A percentile compares a stretch with the other conserved stretches of the same genome.
Conservation (phyloP, 2,329 filamentous ascomycete genomes). For the Hysterium pulicare region DNA sequence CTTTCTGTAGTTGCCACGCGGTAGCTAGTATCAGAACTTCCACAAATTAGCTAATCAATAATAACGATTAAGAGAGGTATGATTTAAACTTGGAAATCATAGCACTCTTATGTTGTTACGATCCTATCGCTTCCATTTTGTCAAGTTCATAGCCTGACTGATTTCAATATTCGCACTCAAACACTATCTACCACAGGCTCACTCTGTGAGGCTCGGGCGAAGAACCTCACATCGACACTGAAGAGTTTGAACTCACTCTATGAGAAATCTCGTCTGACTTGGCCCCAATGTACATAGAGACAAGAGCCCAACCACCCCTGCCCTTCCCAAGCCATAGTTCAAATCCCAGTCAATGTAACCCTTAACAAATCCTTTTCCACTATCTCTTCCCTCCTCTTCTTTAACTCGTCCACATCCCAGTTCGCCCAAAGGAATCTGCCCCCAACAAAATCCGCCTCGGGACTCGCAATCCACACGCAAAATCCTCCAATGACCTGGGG, state of each 20-base stretch:
- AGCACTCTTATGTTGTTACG: too few species aligned
- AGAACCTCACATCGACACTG: too few species aligned
- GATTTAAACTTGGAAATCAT: too few species aligned
- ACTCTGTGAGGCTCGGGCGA: too few species aligned
- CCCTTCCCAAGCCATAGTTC: not conserved
- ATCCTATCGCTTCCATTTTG: too few species aligned
- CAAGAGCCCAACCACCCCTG: not conserved
- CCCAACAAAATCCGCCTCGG: slow-evolving; percentile 5
- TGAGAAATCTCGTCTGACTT: not conserved
- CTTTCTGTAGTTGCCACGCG: too few species aligned
- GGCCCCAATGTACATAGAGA: not conserved
- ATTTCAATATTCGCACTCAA: not conserved
- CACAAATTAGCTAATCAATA: too few species aligned
- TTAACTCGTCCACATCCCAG: slow-evolving; percentile 24
- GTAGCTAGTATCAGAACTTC: too few species aligned
- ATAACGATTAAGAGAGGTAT: too few species aligned
- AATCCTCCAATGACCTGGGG: not conserved
- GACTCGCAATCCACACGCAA: slow-evolving; percentile 7
- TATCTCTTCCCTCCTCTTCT: slow-evolving; percentile 19
- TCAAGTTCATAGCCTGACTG: not conserved
- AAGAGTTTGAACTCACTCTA: not conserved
- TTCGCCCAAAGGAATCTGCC: slow-evolving; percentile 10
- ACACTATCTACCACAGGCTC: too few species aligned
- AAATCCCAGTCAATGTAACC: not conserved
- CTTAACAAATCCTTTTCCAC: not conserved